These are phyloP conservation scores for Clonostachys solani DNA, from an alignment of 2,329 filamentous ascomycete genomes.

Conservation along the genomic window DNA sequence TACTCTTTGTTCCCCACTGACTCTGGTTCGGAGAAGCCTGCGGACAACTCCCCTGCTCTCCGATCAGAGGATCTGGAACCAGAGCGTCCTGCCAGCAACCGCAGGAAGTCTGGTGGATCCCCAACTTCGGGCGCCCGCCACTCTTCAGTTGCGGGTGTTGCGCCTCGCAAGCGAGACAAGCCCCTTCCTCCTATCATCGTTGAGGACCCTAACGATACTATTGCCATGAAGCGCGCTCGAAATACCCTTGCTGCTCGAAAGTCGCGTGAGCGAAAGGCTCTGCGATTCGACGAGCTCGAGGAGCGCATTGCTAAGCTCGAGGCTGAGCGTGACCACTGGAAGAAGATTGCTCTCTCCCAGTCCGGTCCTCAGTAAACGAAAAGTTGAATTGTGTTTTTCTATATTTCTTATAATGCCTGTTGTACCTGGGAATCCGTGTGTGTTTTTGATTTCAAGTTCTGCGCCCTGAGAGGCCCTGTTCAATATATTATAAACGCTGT, in stretches of 20 bases:
- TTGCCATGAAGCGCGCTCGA: slow-evolving; percentile 88
- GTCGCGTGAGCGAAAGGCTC: slow-evolving; percentile 81
- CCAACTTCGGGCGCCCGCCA: slow-evolving; percentile 48
- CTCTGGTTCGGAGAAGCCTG: slow-evolving; percentile 11
- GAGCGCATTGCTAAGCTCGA: slow-evolving; percentile 66
- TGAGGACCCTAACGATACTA: slow-evolving; percentile 66
- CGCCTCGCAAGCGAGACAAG: slow-evolving; percentile 73
- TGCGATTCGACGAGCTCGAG: slow-evolving; percentile 72
- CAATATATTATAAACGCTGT: no score
- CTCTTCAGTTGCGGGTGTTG: slow-evolving; percentile 67
- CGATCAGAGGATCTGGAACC: slow-evolving; percentile 44
- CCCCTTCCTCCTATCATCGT: slow-evolving; percentile 74
- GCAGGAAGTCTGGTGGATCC: slow-evolving; percentile 43
- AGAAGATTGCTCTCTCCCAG: slow-evolving; percentile 45
- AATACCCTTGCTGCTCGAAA: slow-evolving; percentile 94
- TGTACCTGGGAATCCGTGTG: not conserved
- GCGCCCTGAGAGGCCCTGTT: no score
- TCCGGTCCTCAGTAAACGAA: slow-evolving; percentile 18
- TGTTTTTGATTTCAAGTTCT: no score
- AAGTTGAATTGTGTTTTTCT: not conserved
- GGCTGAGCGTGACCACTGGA: slow-evolving; percentile 63
- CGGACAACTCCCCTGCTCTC: slow-evolving; percentile 35
- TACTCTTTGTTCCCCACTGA: slow-evolving; percentile 67
- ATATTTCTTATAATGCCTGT: slow-evolving; percentile 4
- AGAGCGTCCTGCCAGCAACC: slow-evolving; percentile 28